Evolutionary conservation across 108 stramenopile genomes (phyloP).

Genomic region (Aurantiochytrium sp.): DNA sequence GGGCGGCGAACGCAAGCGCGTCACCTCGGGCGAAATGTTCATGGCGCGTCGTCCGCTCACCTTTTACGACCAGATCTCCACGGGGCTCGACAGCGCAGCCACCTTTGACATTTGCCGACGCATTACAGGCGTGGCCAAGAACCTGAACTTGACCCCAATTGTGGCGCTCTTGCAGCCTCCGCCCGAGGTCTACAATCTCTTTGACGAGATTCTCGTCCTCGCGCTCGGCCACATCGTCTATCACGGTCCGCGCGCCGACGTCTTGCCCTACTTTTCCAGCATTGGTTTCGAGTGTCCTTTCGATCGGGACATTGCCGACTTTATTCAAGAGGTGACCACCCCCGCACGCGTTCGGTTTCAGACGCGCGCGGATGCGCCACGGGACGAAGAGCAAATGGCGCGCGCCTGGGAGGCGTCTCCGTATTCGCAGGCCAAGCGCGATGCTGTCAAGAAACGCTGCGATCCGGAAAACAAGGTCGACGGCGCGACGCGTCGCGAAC

Average conservation of each 20-base stretch:
- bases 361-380: background rate
- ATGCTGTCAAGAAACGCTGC: background rate
- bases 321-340: slow-evolving; percentile 38
- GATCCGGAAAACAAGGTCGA: background rate
- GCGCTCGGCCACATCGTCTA: slow-evolving; percentile 67
- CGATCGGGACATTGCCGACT: slow-evolving; percentile 69
- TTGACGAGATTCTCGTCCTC: slow-evolving; percentile 74
- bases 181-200: slow-evolving; percentile 77
- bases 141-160: slow-evolving; percentile 37
- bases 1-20: slow-evolving; percentile 76
- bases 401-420: background rate
- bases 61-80: slow-evolving; percentile 62
- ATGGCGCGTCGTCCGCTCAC: slow-evolving; percentile 29
- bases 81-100: slow-evolving; percentile 70
- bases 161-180: slow-evolving; percentile 75
- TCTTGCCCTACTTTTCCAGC: slow-evolving; percentile 53
- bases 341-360: background rate
- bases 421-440: background rate
- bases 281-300: slow-evolving; percentile 63
- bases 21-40: slow-evolving; percentile 73
- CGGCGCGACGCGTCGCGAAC: background rate
- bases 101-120: slow-evolving; percentile 65
- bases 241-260: slow-evolving; percentile 62
- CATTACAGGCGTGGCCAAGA: slow-evolving; percentile 29
- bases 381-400: background rate